A percentile compares a stretch with the other conserved stretches of the same genome.
phyloP scores from a whole-genome alignment of 2,329 filamentous ascomycete species.

The Trichoderma aggressivum region DNA sequence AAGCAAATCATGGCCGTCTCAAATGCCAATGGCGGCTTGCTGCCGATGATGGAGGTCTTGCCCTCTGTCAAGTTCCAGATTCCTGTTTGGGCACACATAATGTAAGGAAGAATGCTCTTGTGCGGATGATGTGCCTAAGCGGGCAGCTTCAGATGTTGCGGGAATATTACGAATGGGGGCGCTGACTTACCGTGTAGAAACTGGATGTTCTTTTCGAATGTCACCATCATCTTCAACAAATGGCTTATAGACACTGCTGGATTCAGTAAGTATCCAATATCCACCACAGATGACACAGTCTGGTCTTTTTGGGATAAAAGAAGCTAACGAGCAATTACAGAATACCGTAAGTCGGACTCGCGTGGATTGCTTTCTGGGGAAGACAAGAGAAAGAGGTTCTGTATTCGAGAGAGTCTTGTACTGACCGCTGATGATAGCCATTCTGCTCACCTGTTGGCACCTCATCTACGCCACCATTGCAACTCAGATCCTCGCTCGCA shows the following conservation, averaged over 20 bases:
- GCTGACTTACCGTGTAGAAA: conserved; percentile 38
- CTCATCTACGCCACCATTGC: conserved; percentile 62
- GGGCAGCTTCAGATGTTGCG: neutral
- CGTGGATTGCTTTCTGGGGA: neutral
- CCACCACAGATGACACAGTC: neutral
- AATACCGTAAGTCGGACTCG: conserved; percentile 24
- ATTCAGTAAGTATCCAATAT: conserved; percentile 60
- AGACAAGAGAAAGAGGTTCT: neutral
- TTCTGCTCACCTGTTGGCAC: conserved; percentile 66
- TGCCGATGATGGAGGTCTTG: conserved; percentile 8
- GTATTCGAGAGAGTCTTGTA: neutral
- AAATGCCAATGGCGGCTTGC: neutral
- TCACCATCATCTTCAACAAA: conserved; percentile 90
- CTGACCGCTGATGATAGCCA: conserved; percentile 33
- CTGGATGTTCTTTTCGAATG: conserved; percentile 83
- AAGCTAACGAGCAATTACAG: conserved; percentile 16
- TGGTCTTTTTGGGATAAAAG: neutral
- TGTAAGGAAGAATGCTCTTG: conserved; percentile 3
- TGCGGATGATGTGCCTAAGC: neutral
- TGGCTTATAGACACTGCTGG: conserved; percentile 73
- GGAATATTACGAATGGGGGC: neutral
- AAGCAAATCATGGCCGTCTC: neutral
- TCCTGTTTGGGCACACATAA: conserved; percentile 11
- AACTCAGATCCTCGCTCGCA: conserved; percentile 63
- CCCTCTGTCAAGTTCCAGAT: neutral